These are phyloP conservation scores for Hippophae gyantsensis DNA, from an alignment of 306 rosid species.

Conservation along the genomic window DNA sequence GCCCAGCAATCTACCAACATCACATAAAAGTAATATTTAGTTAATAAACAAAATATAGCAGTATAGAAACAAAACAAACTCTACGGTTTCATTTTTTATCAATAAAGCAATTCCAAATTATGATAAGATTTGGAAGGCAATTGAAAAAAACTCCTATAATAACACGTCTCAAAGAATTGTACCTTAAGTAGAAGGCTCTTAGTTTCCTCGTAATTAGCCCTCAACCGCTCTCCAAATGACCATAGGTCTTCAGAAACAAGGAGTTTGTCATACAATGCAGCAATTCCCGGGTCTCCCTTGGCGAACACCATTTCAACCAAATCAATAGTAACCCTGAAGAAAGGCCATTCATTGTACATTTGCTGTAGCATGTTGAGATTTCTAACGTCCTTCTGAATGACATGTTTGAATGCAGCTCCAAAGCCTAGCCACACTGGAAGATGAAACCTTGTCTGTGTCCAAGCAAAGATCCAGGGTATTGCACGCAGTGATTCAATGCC, in stretches of 20 bases:
- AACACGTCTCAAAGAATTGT: slow-evolving; percentile 6
- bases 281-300: slow-evolving; percentile 88
- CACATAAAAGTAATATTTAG: slow-evolving; percentile 2
- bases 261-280: slow-evolving; percentile 69
- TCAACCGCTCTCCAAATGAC: slow-evolving; percentile 68
- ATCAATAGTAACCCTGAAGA: slow-evolving; percentile 92
- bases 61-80: background rate
- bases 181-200: slow-evolving; percentile 73
- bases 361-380: slow-evolving; percentile 74
- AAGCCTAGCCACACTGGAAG: slow-evolving; percentile 98
- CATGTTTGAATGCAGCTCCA: slow-evolving; percentile 62
- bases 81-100: too few species aligned
- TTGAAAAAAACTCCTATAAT: background rate
- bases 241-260: slow-evolving; percentile 77
- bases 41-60: background rate
- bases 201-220: slow-evolving; percentile 69
- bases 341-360: slow-evolving; percentile 94
- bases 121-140: too few species aligned
- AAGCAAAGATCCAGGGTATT: slow-evolving; percentile 98
- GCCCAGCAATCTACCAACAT: slow-evolving; percentile 68
- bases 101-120: too few species aligned
- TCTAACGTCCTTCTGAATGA: slow-evolving; percentile 52
- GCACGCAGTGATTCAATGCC: slow-evolving; percentile 98
- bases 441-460: slow-evolving; percentile 98
- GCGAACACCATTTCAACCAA: slow-evolving; percentile 99